Evolutionary conservation across 768 basidiomycete species (phyloP).

Genomic region (Leccinum subgranulosum): DNA sequence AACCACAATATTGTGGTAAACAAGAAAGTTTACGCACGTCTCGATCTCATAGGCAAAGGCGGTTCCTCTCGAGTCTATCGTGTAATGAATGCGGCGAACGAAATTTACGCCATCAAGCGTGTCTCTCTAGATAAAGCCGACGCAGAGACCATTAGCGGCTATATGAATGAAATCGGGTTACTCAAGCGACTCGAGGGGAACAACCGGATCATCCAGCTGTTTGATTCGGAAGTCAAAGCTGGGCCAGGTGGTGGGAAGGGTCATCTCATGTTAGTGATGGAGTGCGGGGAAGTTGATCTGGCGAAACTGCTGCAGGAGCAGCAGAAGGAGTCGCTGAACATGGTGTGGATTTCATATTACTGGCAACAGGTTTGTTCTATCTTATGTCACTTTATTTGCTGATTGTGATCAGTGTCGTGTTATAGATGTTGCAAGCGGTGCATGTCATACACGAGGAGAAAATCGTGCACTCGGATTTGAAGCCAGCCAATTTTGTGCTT

Average conservation of each 20-base stretch:
- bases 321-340: constrained; percentile 78
- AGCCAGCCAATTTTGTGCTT: constrained; percentile 97
- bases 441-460: constrained; percentile 97
- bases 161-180: constrained; percentile 94
- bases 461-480: constrained; percentile 97
- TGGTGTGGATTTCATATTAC: constrained; percentile 93
- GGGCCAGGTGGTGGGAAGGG: constrained; percentile 67
- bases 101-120: constrained; percentile 88
- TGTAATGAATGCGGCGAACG: constrained; percentile 72
- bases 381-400: neutral
- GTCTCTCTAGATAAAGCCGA: constrained; percentile 90
- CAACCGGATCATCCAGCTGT: constrained; percentile 83
- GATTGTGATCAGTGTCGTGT: neutral
- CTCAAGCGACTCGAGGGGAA: constrained; percentile 94
- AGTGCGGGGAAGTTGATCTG: constrained; percentile 93
- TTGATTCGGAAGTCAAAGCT: constrained; percentile 83
- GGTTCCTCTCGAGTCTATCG: constrained; percentile 96
- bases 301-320: constrained; percentile 81
- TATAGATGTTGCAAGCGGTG: constrained; percentile 96
- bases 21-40: constrained; percentile 76
- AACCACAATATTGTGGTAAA: constrained; percentile 49
- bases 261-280: constrained; percentile 86
- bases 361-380: constrained; percentile 82
- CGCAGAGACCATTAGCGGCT: constrained; percentile 82
- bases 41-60: constrained; percentile 90